Conservation (phyloP, 371 early-diverging fungal genomes). For the Dentiscutata heterogama region DNA sequence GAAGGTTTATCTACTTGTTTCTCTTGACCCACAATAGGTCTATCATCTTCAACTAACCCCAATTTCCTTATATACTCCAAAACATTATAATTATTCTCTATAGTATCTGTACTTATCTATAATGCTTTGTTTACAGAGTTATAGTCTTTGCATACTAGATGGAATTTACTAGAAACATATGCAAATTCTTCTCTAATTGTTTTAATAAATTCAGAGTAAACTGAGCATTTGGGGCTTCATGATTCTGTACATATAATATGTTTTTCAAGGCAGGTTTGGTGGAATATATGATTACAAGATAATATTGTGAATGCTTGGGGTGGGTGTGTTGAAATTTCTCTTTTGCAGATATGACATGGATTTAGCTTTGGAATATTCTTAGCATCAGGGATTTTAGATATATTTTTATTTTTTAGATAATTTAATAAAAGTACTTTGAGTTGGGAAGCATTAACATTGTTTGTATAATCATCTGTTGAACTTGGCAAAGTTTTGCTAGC, state of each 20-base stretch:
- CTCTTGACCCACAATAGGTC: not conserved
- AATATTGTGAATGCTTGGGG: not conserved
- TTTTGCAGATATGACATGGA: too few relatives aligned
- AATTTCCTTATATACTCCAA: not conserved
- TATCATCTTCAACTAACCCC: not conserved
- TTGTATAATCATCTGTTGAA: too few relatives aligned
- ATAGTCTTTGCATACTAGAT: not conserved
- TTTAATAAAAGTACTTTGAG: too few relatives aligned
- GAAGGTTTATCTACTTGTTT: not conserved
- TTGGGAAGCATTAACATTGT: too few relatives aligned
- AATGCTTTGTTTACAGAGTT: slow-evolving; percentile 1
- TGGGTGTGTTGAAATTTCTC: too few relatives aligned
- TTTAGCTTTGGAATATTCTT: too few relatives aligned
- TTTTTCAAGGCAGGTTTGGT: slow-evolving; percentile 2
- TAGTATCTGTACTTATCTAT: not conserved
- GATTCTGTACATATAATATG: slow-evolving; percentile 24
- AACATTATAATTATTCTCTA: not conserved
- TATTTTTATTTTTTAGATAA: too few relatives aligned
- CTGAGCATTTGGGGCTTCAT: not conserved
- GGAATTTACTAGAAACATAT: not conserved
- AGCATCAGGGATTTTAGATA: too few relatives aligned
- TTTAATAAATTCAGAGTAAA: not conserved
- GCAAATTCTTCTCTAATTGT: slow-evolving; percentile 24
- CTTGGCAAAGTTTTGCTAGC: too few relatives aligned
- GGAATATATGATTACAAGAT: not conserved